Evolutionary conservation across 108 stramenopile species (phyloP).

Genomic region (Nitzschia inconspicua): DNA sequence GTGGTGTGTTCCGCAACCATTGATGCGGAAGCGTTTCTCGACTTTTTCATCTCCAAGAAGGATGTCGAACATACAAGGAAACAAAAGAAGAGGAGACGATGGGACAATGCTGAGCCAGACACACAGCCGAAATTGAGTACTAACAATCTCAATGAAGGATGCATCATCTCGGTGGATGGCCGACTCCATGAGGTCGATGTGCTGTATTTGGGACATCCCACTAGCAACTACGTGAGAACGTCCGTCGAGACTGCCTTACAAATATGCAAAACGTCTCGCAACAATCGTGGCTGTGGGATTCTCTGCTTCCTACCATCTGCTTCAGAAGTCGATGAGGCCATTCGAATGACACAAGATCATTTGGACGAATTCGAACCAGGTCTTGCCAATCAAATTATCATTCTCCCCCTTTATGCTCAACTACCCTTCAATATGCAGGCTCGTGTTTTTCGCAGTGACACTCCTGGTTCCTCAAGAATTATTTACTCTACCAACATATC

Average conservation of each 20-base stretch:
- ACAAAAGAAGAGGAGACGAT: slow-evolving; percentile 27
- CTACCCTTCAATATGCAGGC: slow-evolving; percentile 78
- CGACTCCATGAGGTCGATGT: slow-evolving; percentile 86
- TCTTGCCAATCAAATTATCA: slow-evolving; percentile 26
- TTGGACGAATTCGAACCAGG: slow-evolving; percentile 18
- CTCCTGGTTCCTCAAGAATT: slow-evolving; percentile 42
- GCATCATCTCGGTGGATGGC: slow-evolving; percentile 84
- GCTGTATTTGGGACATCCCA: slow-evolving; percentile 75
- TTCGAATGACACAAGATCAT: slow-evolving; percentile 70
- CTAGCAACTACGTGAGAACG: slow-evolving; percentile 67
- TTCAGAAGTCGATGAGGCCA: slow-evolving; percentile 88
- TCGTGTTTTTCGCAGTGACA: slow-evolving; percentile 52
- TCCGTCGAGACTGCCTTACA: slow-evolving; percentile 77
- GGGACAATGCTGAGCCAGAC: slow-evolving; percentile 22
- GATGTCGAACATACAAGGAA: background rate
- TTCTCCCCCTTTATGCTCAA: slow-evolving; percentile 88
- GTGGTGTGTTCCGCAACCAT: slow-evolving; percentile 97
- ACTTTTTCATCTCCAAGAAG: slow-evolving; percentile 79
- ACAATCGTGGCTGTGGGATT: slow-evolving; percentile 68
- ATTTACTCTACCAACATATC: slow-evolving; percentile 92
- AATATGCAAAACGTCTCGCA: slow-evolving; percentile 37
- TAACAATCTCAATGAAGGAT: slow-evolving; percentile 35
- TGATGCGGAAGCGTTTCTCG: slow-evolving; percentile 89
- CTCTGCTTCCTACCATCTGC: slow-evolving; percentile 93
- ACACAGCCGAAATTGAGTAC: slow-evolving; percentile 1